Base-by-base conservation (phyloP, 192 early-diverging fungal genomes). In the Backusella tuberculispora region DNA sequence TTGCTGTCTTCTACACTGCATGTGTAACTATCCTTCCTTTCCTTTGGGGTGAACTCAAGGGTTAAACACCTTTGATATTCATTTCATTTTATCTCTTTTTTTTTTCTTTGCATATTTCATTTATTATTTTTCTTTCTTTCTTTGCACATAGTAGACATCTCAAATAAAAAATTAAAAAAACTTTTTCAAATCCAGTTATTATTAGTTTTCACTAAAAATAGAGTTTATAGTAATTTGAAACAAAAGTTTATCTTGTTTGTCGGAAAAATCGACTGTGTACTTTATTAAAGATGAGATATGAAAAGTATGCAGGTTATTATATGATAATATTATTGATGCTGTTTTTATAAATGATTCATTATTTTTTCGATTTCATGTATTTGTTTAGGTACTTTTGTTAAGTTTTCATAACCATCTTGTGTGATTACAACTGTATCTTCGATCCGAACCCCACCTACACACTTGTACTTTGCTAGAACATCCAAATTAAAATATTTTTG, bases 401-500 rank as follows among this genome's bases (percentile, higher is more conserved):
- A 84, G 81, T 96, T 96, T 65, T 94, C 91, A 76, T 88, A 81
- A 14, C 96, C 96, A 19, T 85, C 78, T 72, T 93, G 88, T n/a
- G 90, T 94, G 29, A 98, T 91, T 60, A 93, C 87, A 48, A 98
- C 87, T 69, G 93, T 93, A 74, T 96, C 95, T 79, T 98, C 96
- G 66, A 98, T 95, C 43, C 95, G 86, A 47, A 98, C 95, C 60
- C 96, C 96, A 42, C 96, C 96, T 41, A 98, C 93, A 24, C 72
- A 79, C 67, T 83, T 81, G 78, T 91, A 94, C 10, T 81, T 74
- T 41, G 87, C 84, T 9, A 95, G 77, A 3, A 89, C 81, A 40
- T 90, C 89, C 75, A 88, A 84, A 81, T 96, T 84, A 67, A 97
- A 87, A 64, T 84, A 92, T 81, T 87, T 74, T 48, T 85, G 81